Conservation (phyloP, 1,284 basidiomycete genomes). For the Cutaneotrichosporon curvatum region DNA sequence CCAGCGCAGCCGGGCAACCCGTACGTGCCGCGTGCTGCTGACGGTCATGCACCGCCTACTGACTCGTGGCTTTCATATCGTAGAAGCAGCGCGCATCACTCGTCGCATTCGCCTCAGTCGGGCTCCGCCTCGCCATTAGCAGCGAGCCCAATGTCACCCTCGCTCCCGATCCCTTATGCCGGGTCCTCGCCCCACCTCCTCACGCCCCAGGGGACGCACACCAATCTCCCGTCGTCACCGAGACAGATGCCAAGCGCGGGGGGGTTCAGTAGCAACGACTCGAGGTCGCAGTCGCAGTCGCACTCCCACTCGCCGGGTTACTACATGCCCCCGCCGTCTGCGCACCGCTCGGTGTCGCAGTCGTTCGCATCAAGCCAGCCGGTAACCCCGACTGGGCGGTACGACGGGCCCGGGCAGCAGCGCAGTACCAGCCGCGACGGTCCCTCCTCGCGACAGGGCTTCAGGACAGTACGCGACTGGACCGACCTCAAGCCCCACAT, state of each 20-base stretch:
- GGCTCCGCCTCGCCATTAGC: constrained; percentile 29
- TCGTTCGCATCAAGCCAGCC: constrained; percentile 35
- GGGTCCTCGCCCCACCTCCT: constrained; percentile 21
- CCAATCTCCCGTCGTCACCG: constrained; percentile 8
- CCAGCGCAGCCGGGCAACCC: constrained; percentile 23
- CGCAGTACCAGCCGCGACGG: constrained; percentile 1
- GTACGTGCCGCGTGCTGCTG: constrained; percentile 32
- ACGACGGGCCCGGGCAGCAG: constrained; percentile 1
- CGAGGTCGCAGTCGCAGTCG: not conserved
- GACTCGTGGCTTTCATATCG: constrained; percentile 15
- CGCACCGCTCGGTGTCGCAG: constrained; percentile 18
- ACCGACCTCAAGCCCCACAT: constrained; percentile 35
- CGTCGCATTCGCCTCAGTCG: constrained; percentile 25
- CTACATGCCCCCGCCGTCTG: not conserved
- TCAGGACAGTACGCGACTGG: constrained; percentile 33
- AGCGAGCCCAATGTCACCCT: constrained; percentile 21
- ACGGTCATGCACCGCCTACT: not conserved
- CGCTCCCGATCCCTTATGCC: constrained; percentile 26
- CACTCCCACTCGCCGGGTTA: not conserved
- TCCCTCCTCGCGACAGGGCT: constrained; percentile 24
- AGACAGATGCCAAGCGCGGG: not conserved
- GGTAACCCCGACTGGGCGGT: constrained; percentile 24
- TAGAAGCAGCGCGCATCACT: constrained; percentile 7
- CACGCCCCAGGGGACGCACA: constrained; percentile 10
- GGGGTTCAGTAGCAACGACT: no score